Base-by-base conservation (phyloP, 441 rosid genomes). In the Adansonia rubrostipa region DNA sequence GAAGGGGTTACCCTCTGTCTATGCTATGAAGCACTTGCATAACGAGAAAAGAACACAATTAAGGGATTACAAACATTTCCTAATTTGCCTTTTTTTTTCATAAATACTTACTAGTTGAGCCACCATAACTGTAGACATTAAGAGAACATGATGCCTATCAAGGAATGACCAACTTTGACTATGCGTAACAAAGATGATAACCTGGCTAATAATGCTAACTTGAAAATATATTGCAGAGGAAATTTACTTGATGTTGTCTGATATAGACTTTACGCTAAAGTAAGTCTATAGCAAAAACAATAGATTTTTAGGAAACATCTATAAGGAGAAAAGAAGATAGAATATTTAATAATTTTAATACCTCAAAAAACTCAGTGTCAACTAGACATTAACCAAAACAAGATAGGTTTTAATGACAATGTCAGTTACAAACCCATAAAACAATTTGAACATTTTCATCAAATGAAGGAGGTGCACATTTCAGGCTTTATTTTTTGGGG, bases 181-280 rank as follows among this genome's bases (percentile, higher is more conserved):
- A 17, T 98, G 93, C 1, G 99, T 96, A 57, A 96, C 99, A 51
- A 96, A 96, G 80, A 95, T 95, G 78, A 95, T 93, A 83, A 98
- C 98, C 84, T 95, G 97, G 80, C 99, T 95, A 80, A 94, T 92
- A 82, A 96, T 96, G 84, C 98, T 96, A 74, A 96, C 97, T 88
- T 94, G 98, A 36, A 94, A 91, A 87, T 96, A 96, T 51, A 96
- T 75, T 62, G 97, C 98, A 14, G 98, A 89, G 2, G 97, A 90
- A 14, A 94, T 87, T 88, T 96, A 66, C 82, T 94, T 90, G 7
- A 50, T 76, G 77, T 79, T 82, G 79, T 79, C 77, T 28, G 93
- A 84, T 73, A 96, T 24, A 63, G 97, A 89, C 65, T 82, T 82
- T 71, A 94, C 94, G 67, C 88, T 80, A 86, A 96, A 94, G 79